A percentile compares a stretch with the other conserved stretches of the same genome.
Conservation (phyloP, 2,329 filamentous ascomycete species). For the Cladophialophora exuberans region DNA sequence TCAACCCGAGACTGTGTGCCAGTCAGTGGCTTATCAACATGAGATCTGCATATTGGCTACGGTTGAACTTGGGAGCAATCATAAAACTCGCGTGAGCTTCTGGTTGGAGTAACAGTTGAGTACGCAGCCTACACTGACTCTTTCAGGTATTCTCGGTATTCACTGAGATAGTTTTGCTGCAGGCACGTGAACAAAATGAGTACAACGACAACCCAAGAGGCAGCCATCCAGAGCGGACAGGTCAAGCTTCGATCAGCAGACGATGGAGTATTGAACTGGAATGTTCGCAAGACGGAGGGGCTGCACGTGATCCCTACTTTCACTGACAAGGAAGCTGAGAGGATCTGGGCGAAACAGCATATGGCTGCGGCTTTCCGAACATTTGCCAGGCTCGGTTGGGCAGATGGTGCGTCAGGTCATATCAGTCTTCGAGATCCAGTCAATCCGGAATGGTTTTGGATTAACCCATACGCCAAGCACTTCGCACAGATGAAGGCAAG, state of each 20-base stretch:
- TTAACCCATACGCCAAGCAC: constrained; percentile 67
- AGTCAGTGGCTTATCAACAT: no score
- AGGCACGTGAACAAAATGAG: constrained; percentile 3
- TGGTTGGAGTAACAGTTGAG: no score
- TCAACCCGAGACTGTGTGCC: no score
- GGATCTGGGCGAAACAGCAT: constrained; percentile 57
- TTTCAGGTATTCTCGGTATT: neutral
- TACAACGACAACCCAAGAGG: neutral
- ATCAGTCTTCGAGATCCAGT: constrained; percentile 66
- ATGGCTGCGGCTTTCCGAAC: constrained; percentile 60
- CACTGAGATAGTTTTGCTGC: neutral
- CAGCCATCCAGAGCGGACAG: neutral
- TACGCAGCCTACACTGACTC: no score
- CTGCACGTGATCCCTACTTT: constrained; percentile 38
- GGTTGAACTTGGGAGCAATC: no score
- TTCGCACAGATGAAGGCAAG: constrained; percentile 66
- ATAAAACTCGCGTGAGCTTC: no score
- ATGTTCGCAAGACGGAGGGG: neutral
- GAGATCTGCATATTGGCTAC: no score
- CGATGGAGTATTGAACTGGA: constrained; percentile 12
- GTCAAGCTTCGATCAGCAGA: constrained; percentile 6
- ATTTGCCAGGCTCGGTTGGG: constrained; percentile 59
- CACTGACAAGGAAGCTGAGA: constrained; percentile 49
- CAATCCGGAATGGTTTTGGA: constrained; percentile 64
- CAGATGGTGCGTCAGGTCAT: constrained; percentile 65